Percentiles rank a stretch among this genome's conserved stretches.
Conservation (phyloP, 306 rosid species). For the Gleditsia sinensis region DNA sequence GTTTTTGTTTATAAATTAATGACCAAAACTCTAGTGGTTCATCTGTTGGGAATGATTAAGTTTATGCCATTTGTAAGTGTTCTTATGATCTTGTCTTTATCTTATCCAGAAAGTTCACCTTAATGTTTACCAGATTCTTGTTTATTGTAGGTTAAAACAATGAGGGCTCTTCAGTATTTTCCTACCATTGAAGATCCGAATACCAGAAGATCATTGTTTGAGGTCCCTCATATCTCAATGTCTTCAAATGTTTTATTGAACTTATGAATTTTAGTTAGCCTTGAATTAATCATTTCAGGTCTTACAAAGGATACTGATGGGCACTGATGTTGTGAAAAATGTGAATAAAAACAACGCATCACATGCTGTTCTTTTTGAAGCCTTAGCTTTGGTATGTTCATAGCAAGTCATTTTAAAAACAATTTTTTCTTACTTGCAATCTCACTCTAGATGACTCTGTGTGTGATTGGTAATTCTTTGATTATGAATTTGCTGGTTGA, state of each 20-base stretch:
- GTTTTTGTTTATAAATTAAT: not conserved
- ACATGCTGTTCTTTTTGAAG: slow-evolving; percentile 87
- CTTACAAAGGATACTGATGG: slow-evolving; percentile 80
- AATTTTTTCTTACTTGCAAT: not conserved
- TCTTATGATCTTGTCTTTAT: no score
- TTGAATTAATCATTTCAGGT: slow-evolving; percentile 56
- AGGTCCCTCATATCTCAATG: slow-evolving; percentile 44
- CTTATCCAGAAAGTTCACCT: slow-evolving; percentile 5
- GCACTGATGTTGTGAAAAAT: slow-evolving; percentile 82
- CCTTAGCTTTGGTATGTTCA: slow-evolving; percentile 73
- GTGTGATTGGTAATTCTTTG: not conserved
- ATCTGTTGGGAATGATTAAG: not conserved
- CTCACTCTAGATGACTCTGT: not conserved
- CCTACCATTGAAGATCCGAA: slow-evolving; percentile 81
- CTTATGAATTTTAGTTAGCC: slow-evolving; percentile 24
- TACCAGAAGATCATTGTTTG: slow-evolving; percentile 76
- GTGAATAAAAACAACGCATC: slow-evolving; percentile 86
- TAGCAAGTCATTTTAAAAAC: not conserved
- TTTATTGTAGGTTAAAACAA: slow-evolving; percentile 65
- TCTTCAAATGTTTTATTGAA: not conserved
- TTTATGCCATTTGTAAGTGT: not conserved
- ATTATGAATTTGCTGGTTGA: slow-evolving; percentile 9
- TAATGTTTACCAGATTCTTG: slow-evolving; percentile 22
- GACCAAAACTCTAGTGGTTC: not conserved
- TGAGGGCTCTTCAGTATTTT: slow-evolving; percentile 83